Percentiles rank a stretch among this genome's conserved stretches.
Evolutionary conservation across 1,284 basidiomycete species (phyloP).

Genomic region (Mycosarcoma maydis): DNA sequence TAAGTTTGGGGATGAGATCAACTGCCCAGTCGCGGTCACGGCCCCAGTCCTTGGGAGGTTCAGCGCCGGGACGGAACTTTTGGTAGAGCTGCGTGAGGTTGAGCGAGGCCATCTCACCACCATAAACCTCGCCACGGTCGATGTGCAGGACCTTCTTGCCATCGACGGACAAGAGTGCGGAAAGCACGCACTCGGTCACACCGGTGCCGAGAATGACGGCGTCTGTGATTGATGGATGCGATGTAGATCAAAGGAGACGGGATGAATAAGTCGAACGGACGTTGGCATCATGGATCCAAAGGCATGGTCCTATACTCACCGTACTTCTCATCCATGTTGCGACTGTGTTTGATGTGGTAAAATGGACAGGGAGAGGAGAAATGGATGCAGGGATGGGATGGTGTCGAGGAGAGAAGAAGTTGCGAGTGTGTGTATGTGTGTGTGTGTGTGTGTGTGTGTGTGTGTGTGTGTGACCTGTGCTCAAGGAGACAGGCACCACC

Average conservation of each 20-base stretch:
- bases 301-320: conserved; percentile 23
- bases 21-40: conserved; percentile 66
- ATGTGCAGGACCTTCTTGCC: conserved; percentile 99
- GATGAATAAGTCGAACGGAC: background rate
- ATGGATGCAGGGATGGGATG: background rate
- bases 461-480: no score
- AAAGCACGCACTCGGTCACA: conserved; percentile 96
- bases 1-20: conserved; percentile 70
- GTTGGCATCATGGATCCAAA: background rate
- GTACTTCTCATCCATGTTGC: conserved; percentile 62
- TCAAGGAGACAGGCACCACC: no score
- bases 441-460: no score
- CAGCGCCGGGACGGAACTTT: conserved; percentile 78
- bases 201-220: conserved; percentile 78
- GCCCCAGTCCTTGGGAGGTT: conserved; percentile 70
- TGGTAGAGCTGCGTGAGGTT: conserved; percentile 98
- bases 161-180: conserved; percentile 86
- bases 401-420: background rate
- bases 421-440: conserved; percentile 1
- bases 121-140: conserved; percentile 99
- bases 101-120: conserved; percentile 94
- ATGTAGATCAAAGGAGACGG: background rate
- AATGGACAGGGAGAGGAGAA: background rate
- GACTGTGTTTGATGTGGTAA: background rate
- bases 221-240: conserved; percentile 34